Base-by-base conservation (phyloP, 2,329 filamentous ascomycete genomes). In the Colletotrichum lindemuthianum region DNA sequence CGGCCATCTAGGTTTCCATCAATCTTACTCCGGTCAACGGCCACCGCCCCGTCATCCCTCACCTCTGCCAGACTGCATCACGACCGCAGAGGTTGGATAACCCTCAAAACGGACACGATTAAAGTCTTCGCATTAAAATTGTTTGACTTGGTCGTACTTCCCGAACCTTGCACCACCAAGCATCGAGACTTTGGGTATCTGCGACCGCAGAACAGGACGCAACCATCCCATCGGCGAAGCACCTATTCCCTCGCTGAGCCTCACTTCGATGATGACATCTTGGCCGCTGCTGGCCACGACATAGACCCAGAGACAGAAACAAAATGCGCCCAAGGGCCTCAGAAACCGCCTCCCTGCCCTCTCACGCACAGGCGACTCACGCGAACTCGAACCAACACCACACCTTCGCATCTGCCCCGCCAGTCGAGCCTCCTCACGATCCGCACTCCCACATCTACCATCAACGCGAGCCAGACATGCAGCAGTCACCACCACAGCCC, bases 291-390 rank as follows among this genome's bases (percentile, higher is more conserved):
- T 61, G 61, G 58, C 61, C 52, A 65, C 61, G 45, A 48, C 45
- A 61, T 49, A 61, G 37, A 56, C 51, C 37, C 56, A 51, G 61
- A 65, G 36, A 54, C 45, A 65, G 11, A 45, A 24, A 24, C 24
- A 56, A 15, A 33, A 65, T 65, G 61, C 61, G 61, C 50, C 58
- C 58, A 34, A 50, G 61, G 52, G 56, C 58, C 15, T 65, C 61
- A 40, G 61, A 65, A 52, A 41, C 59, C 24, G 33, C 57, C 16
- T 47, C 45, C 52, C 61, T 61, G 61, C 61, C 61, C 43, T 65
- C 61, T 10, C 61, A 65, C 44, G 58, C 60, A 24, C 60, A 64
- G 60, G 56, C 58, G 34, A 50, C 61, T 32, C 36, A 51, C 24
- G 51, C 52, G 41, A 15, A 51, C 39, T 65, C 61, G 51, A 61